These are phyloP conservation scores for Achaetomium macrosporum DNA, from an alignment of 2,329 filamentous ascomycete genomes.

Conservation along the genomic window DNA sequence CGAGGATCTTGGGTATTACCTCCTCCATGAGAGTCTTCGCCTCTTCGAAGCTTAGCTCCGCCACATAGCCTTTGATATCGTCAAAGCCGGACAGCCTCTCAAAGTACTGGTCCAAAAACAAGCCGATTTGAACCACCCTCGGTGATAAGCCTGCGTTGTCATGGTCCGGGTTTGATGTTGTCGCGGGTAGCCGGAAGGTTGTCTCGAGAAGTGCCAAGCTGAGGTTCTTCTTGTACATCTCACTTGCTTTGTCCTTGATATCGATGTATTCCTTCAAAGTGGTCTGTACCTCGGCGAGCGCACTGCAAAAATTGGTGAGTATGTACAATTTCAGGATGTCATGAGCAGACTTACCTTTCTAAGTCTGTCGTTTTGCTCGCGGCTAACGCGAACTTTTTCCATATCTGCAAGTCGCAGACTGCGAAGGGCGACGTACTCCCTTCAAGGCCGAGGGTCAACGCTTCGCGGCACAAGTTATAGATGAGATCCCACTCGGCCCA, in stretches of 20 bases:
- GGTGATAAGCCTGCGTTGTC: conserved; percentile 18
- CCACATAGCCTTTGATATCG: conserved; percentile 41
- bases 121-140: conserved; percentile 29
- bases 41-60: conserved; percentile 37
- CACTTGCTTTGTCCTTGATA: conserved; percentile 23
- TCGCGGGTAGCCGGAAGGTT: conserved; percentile 26
- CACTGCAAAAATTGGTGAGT: conserved; percentile 17
- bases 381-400: conserved; percentile 31
- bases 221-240: conserved; percentile 33
- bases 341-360: conserved; percentile 22
- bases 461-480: conserved; percentile 40
- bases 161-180: conserved; percentile 14
- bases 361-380: conserved; percentile 26
- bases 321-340: background rate
- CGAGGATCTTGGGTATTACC: conserved; percentile 31
- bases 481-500: conserved; percentile 38
- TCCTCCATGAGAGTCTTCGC: conserved; percentile 35
- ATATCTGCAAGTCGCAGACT: conserved; percentile 39
- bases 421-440: conserved; percentile 35
- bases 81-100: conserved; percentile 36
- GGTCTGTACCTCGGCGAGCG: conserved; percentile 27
- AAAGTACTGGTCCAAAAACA: conserved; percentile 31
- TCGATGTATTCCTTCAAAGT: conserved; percentile 27
- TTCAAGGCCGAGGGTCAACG: conserved; percentile 36
- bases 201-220: conserved; percentile 30